Base-by-base conservation (phyloP, 164 flowering plant species). In the Vitis amurensis region DNA sequence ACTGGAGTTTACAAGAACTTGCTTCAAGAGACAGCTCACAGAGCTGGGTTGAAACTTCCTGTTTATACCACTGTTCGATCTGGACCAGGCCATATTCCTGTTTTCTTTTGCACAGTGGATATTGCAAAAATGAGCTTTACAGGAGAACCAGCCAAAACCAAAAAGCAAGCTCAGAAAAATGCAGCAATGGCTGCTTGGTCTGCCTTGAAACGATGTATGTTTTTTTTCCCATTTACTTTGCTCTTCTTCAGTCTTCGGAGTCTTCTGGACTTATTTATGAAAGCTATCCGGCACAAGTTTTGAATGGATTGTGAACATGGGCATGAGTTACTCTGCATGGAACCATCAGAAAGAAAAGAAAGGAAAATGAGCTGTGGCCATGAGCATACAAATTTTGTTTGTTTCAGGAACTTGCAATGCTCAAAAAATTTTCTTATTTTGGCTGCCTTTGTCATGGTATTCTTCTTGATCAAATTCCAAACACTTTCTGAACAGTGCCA, bases 1-100 rank as follows among this genome's bases (percentile, higher is more conserved):
- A 76, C 79, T 10, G 79, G 79, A 60, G 72, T 76, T 50, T 76
- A 76, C 67, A 76, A 76, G 74, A 76, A 71, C 47, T 66, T 76
- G 58, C 74, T 76, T 50, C 74, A 76, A 72, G 44, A 37, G 44
- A 37, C 44, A 37, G 44, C 44, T 0, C 44, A 37, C 44, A 37
- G 44, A 37, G 44, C 74, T 16, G 75, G 79, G 64, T 30, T 72
- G 19, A 72, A 72, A 51, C 75, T 76, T 48, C 79, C 79, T n/a
- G 79, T 68, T 17, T 76, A 76, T 52, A 64, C 71, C 47, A 76
- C 75, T 13, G 23, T 76, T 48, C 67, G 79, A 16, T 50, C 74
- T 59, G 79, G 75, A 59, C 69, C 74, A 3, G 69, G 72, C 53
- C 71, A 71, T 50, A 67, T 63, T 30, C 75, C 79, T 15, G 72